phyloP scores from a whole-genome alignment of 2,329 filamentous ascomycete species.

The Bipolaris sorokiniana region DNA sequence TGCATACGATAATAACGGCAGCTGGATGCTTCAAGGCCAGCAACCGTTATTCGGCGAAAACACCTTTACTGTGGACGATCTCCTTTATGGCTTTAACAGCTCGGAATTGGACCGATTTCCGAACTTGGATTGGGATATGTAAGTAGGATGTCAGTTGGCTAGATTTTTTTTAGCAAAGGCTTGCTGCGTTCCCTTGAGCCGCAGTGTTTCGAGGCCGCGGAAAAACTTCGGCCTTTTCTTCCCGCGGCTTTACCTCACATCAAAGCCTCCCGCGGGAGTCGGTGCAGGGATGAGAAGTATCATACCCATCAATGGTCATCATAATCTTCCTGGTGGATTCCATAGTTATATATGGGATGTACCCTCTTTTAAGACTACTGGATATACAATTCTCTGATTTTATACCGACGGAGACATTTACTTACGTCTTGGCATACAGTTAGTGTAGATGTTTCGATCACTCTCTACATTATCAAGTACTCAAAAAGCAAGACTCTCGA shows the following conservation, averaged over 20 bases:
- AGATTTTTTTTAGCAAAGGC: neutral
- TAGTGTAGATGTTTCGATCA: constrained; percentile 14
- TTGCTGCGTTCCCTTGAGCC: neutral
- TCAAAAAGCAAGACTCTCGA: constrained; percentile 7
- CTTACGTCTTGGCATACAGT: neutral
- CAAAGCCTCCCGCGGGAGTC: neutral
- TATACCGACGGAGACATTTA: neutral
- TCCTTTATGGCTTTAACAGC: constrained; percentile 36
- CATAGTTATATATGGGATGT: neutral
- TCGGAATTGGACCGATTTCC: constrained; percentile 35
- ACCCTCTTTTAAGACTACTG: neutral
- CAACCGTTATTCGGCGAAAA: constrained; percentile 23
- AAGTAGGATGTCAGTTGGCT: neutral
- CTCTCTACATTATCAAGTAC: neutral
- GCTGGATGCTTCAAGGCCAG: constrained; percentile 17
- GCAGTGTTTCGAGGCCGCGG: neutral
- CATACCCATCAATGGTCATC: neutral
- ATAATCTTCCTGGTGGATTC: neutral
- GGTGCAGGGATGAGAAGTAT: neutral
- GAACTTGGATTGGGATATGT: constrained; percentile 11
- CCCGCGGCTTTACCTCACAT: neutral
- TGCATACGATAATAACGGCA: constrained; percentile 19
- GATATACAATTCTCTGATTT: neutral
- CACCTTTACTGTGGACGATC: constrained; percentile 29
- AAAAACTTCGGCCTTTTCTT: constrained; percentile 1